A percentile compares a stretch with the other conserved stretches of the same genome.
These are phyloP conservation scores for Liriodendron chinense DNA, from an alignment of 164 flowering plant species.

Conservation along the genomic window DNA sequence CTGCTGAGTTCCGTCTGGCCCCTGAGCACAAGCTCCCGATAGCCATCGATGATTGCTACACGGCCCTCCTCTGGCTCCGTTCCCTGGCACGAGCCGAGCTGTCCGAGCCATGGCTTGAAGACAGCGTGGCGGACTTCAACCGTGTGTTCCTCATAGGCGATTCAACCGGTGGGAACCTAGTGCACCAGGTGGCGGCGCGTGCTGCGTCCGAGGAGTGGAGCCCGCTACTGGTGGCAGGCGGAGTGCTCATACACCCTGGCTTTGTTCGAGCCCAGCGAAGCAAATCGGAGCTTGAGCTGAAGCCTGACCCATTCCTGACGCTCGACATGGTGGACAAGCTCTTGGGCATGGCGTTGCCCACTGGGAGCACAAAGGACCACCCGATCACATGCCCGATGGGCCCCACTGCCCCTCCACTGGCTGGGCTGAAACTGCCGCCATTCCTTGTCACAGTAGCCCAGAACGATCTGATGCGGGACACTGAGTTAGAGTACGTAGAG, in stretches of 20 bases:
- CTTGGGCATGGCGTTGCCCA: slow-evolving; percentile 50
- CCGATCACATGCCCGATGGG: slow-evolving; percentile 89
- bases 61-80: slow-evolving; percentile 60
- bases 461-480: slow-evolving; percentile 53
- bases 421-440: slow-evolving; percentile 47
- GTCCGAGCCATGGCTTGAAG: slow-evolving; percentile 39
- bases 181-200: slow-evolving; percentile 59
- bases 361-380: slow-evolving; percentile 59
- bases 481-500: slow-evolving; percentile 67
- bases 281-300: slow-evolving; percentile 50
- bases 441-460: slow-evolving; percentile 60
- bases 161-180: slow-evolving; percentile 77
- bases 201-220: slow-evolving; percentile 30
- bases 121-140: slow-evolving; percentile 40
- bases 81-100: slow-evolving; percentile 31
- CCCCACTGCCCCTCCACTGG: slow-evolving; percentile 36
- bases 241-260: slow-evolving; percentile 68
- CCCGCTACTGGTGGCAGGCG: slow-evolving; percentile 49
- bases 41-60: slow-evolving; percentile 49
- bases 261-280: slow-evolving; percentile 49
- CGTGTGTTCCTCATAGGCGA: slow-evolving; percentile 78
- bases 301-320: slow-evolving; percentile 60
- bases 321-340: slow-evolving; percentile 79
- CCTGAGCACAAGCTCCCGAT: slow-evolving; percentile 85
- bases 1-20: slow-evolving; percentile 53